Evolutionary conservation across 2,329 filamentous ascomycete species (phyloP).

Genomic region (Camillea tinctor): DNA sequence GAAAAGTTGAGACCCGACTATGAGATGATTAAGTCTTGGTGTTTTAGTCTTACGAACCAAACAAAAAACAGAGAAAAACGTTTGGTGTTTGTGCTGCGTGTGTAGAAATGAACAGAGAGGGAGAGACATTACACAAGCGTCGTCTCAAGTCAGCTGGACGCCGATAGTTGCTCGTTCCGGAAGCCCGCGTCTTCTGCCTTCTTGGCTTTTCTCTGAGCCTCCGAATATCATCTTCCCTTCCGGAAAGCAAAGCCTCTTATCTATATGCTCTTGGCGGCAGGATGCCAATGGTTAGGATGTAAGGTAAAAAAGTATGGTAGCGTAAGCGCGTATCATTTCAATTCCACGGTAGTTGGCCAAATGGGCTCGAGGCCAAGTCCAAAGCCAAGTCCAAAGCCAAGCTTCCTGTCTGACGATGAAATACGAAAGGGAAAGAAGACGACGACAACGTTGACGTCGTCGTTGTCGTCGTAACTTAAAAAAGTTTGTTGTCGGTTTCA

Average conservation of each 20-base stretch:
- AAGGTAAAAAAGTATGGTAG: no score
- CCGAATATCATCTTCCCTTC: neutral
- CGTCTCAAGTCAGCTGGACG: neutral
- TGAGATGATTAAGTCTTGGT: no score
- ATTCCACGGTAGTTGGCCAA: neutral
- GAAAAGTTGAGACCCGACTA: no score
- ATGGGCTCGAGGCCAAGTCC: neutral
- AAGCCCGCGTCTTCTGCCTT: neutral
- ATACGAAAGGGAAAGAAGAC: neutral
- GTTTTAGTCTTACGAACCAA: no score
- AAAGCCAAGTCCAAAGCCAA: neutral
- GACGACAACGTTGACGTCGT: neutral
- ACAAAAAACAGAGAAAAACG: no score
- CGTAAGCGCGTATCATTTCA: neutral
- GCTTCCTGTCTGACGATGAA: neutral
- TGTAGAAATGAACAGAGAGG: no score
- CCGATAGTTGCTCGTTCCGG: neutral
- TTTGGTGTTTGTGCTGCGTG: neutral
- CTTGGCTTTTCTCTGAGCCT: no score
- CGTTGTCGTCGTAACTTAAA: neutral
- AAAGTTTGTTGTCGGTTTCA: no score
- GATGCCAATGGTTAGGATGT: no score
- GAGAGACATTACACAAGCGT: neutral
- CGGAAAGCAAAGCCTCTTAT: no score
- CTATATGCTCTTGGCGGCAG: no score